Percentiles rank a stretch among this genome's conserved stretches.
Evolutionary conservation across 2,329 filamentous ascomycete species (phyloP).

Genomic region (Aureobasidium sp.): DNA sequence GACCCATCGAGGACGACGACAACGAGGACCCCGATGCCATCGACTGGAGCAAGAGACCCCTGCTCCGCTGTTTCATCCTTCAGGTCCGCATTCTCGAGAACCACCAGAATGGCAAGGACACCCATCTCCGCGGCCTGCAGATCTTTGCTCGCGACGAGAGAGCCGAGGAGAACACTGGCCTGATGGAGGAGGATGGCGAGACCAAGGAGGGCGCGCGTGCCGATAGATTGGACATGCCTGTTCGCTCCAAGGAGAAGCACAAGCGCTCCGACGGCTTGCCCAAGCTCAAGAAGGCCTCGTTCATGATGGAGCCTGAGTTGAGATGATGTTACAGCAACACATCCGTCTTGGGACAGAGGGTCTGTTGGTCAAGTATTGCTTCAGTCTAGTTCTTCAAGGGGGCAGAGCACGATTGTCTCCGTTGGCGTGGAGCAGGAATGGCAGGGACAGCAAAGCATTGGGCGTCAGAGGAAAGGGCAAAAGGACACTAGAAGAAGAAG

Average conservation of each 20-base stretch:
- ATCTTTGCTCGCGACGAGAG: slow-evolving; percentile 53
- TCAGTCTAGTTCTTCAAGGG: background rate
- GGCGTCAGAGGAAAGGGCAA: background rate
- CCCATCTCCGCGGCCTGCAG: slow-evolving; percentile 89
- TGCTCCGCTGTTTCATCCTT: slow-evolving; percentile 78
- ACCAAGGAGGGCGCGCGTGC: slow-evolving; percentile 11
- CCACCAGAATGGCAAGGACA: slow-evolving; percentile 98
- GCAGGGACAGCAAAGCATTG: background rate
- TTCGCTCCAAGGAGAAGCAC: slow-evolving; percentile 16
- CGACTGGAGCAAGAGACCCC: slow-evolving; percentile 51
- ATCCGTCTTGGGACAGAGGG: background rate
- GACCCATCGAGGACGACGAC: slow-evolving; percentile 30
- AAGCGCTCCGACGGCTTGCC: slow-evolving; percentile 17
- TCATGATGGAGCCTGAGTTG: slow-evolving; percentile 30
- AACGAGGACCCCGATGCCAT: slow-evolving; percentile 22
- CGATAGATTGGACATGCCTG: background rate
- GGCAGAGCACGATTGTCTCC: background rate
- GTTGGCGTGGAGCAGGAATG: background rate
- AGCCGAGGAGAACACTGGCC: slow-evolving; percentile 13
- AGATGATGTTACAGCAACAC: slow-evolving; percentile 19
- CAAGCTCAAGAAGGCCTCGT: slow-evolving; percentile 25
- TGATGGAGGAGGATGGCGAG: background rate
- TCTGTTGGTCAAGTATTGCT: background rate
- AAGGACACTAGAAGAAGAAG: no score
- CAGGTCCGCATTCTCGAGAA: slow-evolving; percentile 91